These are phyloP conservation scores for Aspergillus eucalypticola DNA, from an alignment of 2,329 filamentous ascomycete genomes.

Conservation along the genomic window DNA sequence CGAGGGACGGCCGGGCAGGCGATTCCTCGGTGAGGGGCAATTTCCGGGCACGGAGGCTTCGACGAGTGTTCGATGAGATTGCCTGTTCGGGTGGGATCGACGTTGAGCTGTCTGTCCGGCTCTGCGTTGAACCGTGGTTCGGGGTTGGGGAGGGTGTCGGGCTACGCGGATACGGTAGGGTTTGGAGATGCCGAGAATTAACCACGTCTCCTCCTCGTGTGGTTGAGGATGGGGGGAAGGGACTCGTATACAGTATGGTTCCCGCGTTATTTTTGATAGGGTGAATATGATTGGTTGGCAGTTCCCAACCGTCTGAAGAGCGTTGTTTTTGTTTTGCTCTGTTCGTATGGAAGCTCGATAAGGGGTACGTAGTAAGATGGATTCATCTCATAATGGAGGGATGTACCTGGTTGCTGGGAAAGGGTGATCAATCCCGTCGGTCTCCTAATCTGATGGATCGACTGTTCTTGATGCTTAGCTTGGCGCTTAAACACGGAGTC, in stretches of 20 bases:
- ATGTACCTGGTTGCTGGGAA: background rate
- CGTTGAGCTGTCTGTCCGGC: background rate
- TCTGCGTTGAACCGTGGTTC: background rate
- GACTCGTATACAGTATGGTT: too few relatives aligned
- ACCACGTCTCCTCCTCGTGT: background rate
- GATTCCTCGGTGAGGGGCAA: background rate
- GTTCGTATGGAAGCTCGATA: background rate
- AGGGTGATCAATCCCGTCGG: background rate
- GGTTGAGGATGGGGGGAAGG: background rate
- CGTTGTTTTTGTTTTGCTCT: background rate
- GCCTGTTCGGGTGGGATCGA: slow-evolving; percentile 11
- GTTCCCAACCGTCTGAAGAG: background rate
- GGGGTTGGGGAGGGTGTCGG: background rate
- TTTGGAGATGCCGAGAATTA: background rate
- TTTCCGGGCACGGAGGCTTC: slow-evolving; percentile 1
- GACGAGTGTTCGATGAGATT: slow-evolving; percentile 12
- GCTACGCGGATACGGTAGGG: background rate
- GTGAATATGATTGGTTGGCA: background rate
- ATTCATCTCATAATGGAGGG: background rate
- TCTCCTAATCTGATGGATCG: slow-evolving; percentile 1
- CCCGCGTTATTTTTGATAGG: background rate
- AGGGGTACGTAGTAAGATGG: background rate
- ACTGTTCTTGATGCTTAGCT: slow-evolving; percentile 2
- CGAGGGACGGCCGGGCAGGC: background rate
- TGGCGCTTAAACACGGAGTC: background rate